Base-by-base conservation (phyloP, 2,329 filamentous ascomycete species). In the Samsoniella hepiali region DNA sequence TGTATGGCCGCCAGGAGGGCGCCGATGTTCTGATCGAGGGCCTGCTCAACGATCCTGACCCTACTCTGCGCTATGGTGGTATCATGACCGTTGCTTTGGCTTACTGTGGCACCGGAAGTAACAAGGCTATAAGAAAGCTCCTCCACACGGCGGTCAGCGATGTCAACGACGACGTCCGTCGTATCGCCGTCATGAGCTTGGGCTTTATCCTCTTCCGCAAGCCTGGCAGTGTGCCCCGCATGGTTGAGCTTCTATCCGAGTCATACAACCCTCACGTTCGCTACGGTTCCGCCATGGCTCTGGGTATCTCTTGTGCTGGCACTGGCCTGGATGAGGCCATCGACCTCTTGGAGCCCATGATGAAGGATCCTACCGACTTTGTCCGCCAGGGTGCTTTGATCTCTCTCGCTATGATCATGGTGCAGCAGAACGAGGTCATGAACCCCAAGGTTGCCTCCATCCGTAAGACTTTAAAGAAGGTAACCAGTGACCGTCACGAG, bases 141-240 rank as follows among this genome's bases (percentile, higher is more conserved):
- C 87, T 99, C 11, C 95, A 99, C 74, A 91, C 95, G 65, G 95
- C 95, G 63, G 96, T 99, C 67, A 98, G 93, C 75, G 95, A 99
- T 78, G 95, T 98, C 67, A 98, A 93, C 72, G 95, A 99, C 70
- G 95, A 99, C 75, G 95, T 99, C 42, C 91, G 95, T 69, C 88
- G 95, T 71, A 92, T 96, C 66, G 95, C 95, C 13, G 95, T 99
- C 67, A 96, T 99, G 91, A 96, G 92, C 77, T 84, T 99, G 74
- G 95, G 95, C 49, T 99, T 99, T 78, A 97, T 99, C 68, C 86
- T 99, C 34, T 99, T 99, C 90, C 87, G 95, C 67, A 99, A 98
- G 82, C 92, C 96, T 53, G 91, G 92, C 70, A 97, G 93, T 71
- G 95, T 99, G 17, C 96, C 96, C 60, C 91, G 96, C 67, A 99